Base-by-base conservation (phyloP, 805 yeast genomes). In the Blastobotrys mokoenaii region DNA sequence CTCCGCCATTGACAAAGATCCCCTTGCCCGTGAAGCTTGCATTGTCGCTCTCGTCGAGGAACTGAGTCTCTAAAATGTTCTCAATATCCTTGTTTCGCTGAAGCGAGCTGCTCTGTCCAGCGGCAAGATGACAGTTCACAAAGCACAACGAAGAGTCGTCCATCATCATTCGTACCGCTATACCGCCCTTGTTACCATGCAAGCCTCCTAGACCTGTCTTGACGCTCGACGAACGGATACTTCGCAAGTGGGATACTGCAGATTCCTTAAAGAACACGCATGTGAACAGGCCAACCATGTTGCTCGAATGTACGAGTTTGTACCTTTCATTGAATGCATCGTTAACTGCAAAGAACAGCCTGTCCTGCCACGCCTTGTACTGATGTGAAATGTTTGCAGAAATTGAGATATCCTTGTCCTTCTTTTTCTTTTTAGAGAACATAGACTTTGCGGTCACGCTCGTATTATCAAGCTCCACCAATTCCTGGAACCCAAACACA, bases 201-300 rank as follows among this genome's bases (percentile, higher is more conserved):
- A 88, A 80, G 4, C 98, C 98, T 29, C 96, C 95, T 42, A 90
- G 72, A 0, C 98, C 98, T 0, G 97, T 89, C 57, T 90, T 90
- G 54, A 86, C 89, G 33, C 80, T 75, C 31, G 82, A 74, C 1
- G 89, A 80, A 54, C 80, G 84, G 22, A 88, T 70, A 41, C 77
- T 74, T 36, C 76, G 71, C 30, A 88, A 72, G 41, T 73, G 68
- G 9, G 70, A 65, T 3, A 74, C 57, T 46, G 77, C 74, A 1
- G 69, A 61, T 36, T 76, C 76, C 48, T 76, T 77, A 3, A 80
- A 76, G 60, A 80, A 89, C 17, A 93, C 66, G 49, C 88, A 67
- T 38, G 83, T 60, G 17, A 85, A 75, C 12, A 90, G 71, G 1
- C 97, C 97, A 15, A 96, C 97, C 47, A 90, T 64, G 56, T 87